These are phyloP conservation scores for Daldinia grandis DNA, from an alignment of 495 filamentous ascomycete genomes.

Conservation along the genomic window DNA sequence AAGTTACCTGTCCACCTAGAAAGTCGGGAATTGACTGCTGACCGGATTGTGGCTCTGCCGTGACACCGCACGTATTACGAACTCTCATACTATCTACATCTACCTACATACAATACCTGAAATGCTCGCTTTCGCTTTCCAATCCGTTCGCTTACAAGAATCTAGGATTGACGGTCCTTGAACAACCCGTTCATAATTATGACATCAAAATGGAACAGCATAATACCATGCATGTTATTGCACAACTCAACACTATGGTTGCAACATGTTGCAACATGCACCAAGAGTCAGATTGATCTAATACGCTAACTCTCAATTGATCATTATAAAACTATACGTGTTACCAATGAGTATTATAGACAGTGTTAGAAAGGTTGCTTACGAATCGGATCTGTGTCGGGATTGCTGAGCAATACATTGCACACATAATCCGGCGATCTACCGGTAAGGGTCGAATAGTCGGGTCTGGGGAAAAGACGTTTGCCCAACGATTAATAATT, in stretches of 20 bases:
- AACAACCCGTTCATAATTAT: slow-evolving; percentile 20
- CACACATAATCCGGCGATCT: slow-evolving; percentile 23
- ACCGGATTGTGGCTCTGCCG: slow-evolving; percentile 38
- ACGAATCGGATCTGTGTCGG: slow-evolving; percentile 41
- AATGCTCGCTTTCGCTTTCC: slow-evolving; percentile 7
- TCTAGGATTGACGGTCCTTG: background rate
- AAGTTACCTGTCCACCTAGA: slow-evolving; percentile 27
- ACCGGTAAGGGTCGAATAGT: background rate
- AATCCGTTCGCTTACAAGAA: slow-evolving; percentile 1
- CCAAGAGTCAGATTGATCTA: background rate
- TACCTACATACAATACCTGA: background rate
- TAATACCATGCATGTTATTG: slow-evolving; percentile 1
- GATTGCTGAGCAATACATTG: slow-evolving; percentile 36
- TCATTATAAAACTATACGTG: slow-evolving; percentile 13
- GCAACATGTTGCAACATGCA: background rate
- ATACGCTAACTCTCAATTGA: slow-evolving; percentile 1
- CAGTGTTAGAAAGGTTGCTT: slow-evolving; percentile 21
- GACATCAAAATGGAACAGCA: slow-evolving; percentile 20
- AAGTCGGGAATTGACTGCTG: slow-evolving; percentile 42
- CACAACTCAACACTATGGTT: slow-evolving; percentile 1
- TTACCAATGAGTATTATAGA: slow-evolving; percentile 22
- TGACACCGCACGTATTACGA: slow-evolving; percentile 29
- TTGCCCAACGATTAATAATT: slow-evolving; percentile 11
- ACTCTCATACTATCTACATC: background rate
- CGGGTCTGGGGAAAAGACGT: slow-evolving; percentile 15